phyloP scores from a whole-genome alignment of 163 green algal species.

The Chloromonas sp. region DNA sequence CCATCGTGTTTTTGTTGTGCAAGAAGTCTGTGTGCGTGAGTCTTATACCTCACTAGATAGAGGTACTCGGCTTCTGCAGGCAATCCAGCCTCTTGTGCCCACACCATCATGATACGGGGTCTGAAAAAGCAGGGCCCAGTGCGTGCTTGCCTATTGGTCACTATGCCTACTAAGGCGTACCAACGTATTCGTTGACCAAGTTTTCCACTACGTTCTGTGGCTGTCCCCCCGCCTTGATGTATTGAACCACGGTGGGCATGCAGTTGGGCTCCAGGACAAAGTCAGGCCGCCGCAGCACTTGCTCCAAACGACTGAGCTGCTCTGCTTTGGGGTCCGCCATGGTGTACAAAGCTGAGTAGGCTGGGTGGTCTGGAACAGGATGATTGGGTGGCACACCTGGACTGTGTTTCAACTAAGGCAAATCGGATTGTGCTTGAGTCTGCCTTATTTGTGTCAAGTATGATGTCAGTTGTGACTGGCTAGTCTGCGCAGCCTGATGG shows the following conservation, averaged over 20 bases:
- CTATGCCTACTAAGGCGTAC: slow-evolving; percentile 23
- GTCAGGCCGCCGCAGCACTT: slow-evolving; percentile 60
- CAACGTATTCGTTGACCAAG: slow-evolving; percentile 73
- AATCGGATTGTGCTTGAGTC: too few relatives aligned
- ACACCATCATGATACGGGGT: neutral
- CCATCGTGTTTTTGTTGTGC: too few relatives aligned
- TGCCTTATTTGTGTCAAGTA: too few relatives aligned
- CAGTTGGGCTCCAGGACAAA: slow-evolving; percentile 68
- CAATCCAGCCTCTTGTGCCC: too few relatives aligned
- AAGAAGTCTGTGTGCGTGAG: too few relatives aligned
- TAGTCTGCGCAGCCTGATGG: neutral
- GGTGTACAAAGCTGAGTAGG: neutral
- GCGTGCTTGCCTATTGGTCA: neutral
- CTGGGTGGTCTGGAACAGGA: too few relatives aligned
- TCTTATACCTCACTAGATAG: too few relatives aligned
- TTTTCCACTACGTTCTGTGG: slow-evolving; percentile 61
- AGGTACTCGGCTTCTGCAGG: too few relatives aligned
- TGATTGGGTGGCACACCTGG: too few relatives aligned
- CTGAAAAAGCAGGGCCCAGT: neutral
- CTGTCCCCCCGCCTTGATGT: slow-evolving; percentile 59
- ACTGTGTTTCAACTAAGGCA: too few relatives aligned
- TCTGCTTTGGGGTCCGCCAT: neutral
- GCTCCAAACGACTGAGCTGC: neutral
- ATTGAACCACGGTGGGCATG: slow-evolving; percentile 52
- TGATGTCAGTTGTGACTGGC: too few relatives aligned